phyloP scores from a whole-genome alignment of 331 rosid species.

The Quercus tomentella region DNA sequence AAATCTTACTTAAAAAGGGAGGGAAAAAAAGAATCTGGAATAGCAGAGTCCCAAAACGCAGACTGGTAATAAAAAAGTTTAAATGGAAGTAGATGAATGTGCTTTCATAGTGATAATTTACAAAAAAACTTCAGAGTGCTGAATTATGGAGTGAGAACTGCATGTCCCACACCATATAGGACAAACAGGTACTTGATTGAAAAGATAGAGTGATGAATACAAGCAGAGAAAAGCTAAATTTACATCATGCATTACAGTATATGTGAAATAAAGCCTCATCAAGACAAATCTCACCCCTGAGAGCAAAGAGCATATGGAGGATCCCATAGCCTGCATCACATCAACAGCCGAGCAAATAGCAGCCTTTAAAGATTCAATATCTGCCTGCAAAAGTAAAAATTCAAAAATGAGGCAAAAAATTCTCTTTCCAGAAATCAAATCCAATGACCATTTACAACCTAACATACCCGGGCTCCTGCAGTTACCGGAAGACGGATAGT shows the following conservation, averaged over 20 bases:
- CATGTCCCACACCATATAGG: background rate
- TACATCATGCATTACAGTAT: background rate
- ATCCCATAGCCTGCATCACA: constrained; percentile 85
- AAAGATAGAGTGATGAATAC: background rate
- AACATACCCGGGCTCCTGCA: constrained; percentile 68
- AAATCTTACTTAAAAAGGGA: background rate
- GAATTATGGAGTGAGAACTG: background rate
- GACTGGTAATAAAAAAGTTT: background rate
- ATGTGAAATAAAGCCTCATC: background rate
- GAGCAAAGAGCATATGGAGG: constrained; percentile 70
- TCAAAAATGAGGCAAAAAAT: constrained; percentile 8
- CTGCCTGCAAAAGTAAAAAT: constrained; percentile 55
- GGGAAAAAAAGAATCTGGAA: background rate
- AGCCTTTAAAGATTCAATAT: constrained; percentile 73
- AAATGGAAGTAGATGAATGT: background rate
- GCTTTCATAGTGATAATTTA: background rate
- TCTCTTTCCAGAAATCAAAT: constrained; percentile 15
- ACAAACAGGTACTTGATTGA: background rate
- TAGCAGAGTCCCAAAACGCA: background rate
- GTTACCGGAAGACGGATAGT: constrained; percentile 82
- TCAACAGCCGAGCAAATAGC: constrained; percentile 92
- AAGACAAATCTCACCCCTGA: constrained; percentile 56
- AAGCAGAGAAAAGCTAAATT: constrained; percentile 1
- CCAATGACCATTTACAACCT: constrained; percentile 11
- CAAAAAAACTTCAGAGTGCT: background rate